Conservation (phyloP, 306 rosid species). For the Morella rubra region DNA sequence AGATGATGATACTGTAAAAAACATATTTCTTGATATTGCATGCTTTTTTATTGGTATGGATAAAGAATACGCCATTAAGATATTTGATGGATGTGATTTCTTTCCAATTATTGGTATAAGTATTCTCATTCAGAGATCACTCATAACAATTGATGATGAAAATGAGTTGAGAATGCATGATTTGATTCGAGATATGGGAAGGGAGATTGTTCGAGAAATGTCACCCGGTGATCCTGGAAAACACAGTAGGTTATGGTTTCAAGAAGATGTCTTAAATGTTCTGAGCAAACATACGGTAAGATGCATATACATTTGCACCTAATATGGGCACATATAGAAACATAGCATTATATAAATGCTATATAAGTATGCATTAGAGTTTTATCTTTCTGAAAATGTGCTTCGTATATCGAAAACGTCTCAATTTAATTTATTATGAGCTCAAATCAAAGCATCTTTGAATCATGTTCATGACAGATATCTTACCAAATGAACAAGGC, state of each 20-base stretch:
- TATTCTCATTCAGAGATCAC: constrained; percentile 7
- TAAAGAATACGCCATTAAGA: background rate
- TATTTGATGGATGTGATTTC: constrained; percentile 35
- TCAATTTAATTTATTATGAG: too few relatives aligned
- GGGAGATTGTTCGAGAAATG: constrained; percentile 29
- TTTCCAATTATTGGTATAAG: constrained; percentile 33
- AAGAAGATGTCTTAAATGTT: background rate
- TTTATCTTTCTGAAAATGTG: too few relatives aligned
- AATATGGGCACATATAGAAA: too few relatives aligned
- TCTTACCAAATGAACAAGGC: too few relatives aligned
- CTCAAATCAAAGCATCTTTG: too few relatives aligned
- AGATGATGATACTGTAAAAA: constrained; percentile 3
- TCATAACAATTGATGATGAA: background rate
- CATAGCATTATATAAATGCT: too few relatives aligned
- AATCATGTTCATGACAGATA: too few relatives aligned
- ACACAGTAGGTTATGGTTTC: constrained; percentile 28
- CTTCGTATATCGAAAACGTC: too few relatives aligned
- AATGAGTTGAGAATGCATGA: constrained; percentile 26
- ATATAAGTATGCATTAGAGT: too few relatives aligned
- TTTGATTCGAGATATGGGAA: constrained; percentile 42
- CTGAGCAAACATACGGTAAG: background rate
- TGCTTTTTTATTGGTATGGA: constrained; percentile 44
- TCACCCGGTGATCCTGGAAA: constrained; percentile 3
- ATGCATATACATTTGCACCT: too few relatives aligned
- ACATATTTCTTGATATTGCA: constrained; percentile 43